Evolutionary conservation across 495 filamentous ascomycete species (phyloP).

Genomic region (Terfezia boudieri): DNA sequence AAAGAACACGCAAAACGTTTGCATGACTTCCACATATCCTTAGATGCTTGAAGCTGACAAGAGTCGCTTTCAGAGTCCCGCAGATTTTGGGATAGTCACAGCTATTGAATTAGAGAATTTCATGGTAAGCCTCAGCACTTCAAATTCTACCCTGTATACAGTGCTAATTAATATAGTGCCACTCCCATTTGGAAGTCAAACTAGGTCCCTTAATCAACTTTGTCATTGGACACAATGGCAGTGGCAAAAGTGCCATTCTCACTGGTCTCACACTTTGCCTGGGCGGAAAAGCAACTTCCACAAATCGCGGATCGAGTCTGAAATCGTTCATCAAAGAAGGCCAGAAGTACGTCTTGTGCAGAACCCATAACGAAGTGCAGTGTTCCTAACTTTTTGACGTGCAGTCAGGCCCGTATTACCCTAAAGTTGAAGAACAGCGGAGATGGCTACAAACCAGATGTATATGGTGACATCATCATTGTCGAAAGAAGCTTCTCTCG

Average conservation of each 20-base stretch:
- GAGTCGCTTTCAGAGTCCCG: conserved; percentile 2
- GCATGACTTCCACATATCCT: neutral
- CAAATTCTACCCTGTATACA: neutral
- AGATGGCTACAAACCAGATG: conserved; percentile 59
- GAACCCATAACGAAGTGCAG: conserved; percentile 6
- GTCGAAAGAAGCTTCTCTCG: conserved; percentile 74
- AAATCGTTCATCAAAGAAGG: conserved; percentile 89
- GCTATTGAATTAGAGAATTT: conserved; percentile 18
- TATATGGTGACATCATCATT: conserved; percentile 68
- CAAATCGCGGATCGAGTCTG: conserved; percentile 81
- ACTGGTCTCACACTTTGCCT: conserved; percentile 86
- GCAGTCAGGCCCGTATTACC: conserved; percentile 30
- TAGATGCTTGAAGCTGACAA: neutral
- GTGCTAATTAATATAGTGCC: conserved; percentile 31
- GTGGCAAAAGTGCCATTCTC: conserved; percentile 95
- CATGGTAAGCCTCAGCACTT: conserved; percentile 7
- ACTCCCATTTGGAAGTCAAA: conserved; percentile 51
- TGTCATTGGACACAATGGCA: conserved; percentile 91
- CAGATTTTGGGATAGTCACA: conserved; percentile 13
- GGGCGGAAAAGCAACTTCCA: conserved; percentile 79
- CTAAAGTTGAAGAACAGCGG: conserved; percentile 83
- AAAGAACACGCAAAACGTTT: conserved; percentile 8
- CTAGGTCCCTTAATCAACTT: conserved; percentile 92
- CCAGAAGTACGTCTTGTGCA: conserved; percentile 31
- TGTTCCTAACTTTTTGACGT: conserved; percentile 13